These are phyloP conservation scores for Taiwanofungus camphoratus DNA, from an alignment of 1,284 basidiomycete species.

Conservation along the genomic window DNA sequence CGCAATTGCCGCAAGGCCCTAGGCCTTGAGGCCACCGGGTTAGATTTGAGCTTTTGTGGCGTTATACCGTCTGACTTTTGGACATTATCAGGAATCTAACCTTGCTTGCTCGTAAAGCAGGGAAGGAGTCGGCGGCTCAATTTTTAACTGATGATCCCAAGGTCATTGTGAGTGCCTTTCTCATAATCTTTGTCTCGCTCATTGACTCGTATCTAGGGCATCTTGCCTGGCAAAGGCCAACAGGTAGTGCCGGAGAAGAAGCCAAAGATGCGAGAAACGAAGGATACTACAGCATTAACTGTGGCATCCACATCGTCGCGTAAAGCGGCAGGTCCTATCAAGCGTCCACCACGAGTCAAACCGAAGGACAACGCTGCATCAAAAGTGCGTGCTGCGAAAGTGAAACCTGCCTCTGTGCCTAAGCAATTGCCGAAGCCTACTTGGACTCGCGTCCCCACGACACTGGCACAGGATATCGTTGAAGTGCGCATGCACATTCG, in stretches of 20 bases:
- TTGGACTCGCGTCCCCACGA: conserved; percentile 47
- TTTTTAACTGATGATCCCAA: conserved; percentile 31
- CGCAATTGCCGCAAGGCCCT: conserved; percentile 54
- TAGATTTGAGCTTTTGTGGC: conserved; percentile 12
- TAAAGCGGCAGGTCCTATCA: background rate
- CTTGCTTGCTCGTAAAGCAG: conserved; percentile 30
- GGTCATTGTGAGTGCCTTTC: conserved; percentile 29
- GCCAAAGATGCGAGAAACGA: conserved; percentile 13
- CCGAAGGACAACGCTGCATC: background rate
- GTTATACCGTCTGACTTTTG: background rate
- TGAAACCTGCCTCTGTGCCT: conserved; percentile 20
- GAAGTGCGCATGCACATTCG: conserved; percentile 63
- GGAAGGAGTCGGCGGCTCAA: conserved; percentile 34
- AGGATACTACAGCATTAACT: conserved; percentile 14
- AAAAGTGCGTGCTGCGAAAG: conserved; percentile 25
- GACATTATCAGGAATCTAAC: conserved; percentile 31
- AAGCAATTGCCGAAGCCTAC: conserved; percentile 26
- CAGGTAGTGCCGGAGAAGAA: conserved; percentile 17
- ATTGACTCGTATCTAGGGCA: conserved; percentile 16
- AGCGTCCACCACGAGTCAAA: background rate
- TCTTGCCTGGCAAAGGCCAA: conserved; percentile 23
- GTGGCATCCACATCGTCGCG: background rate
- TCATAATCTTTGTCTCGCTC: conserved; percentile 1
- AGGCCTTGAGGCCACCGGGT: conserved; percentile 58
- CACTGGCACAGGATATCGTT: conserved; percentile 40